Percentiles rank a stretch among this genome's conserved stretches.
These are phyloP conservation scores for Gossypium davidsonii DNA, from an alignment of 441 rosid species.

Conservation along the genomic window DNA sequence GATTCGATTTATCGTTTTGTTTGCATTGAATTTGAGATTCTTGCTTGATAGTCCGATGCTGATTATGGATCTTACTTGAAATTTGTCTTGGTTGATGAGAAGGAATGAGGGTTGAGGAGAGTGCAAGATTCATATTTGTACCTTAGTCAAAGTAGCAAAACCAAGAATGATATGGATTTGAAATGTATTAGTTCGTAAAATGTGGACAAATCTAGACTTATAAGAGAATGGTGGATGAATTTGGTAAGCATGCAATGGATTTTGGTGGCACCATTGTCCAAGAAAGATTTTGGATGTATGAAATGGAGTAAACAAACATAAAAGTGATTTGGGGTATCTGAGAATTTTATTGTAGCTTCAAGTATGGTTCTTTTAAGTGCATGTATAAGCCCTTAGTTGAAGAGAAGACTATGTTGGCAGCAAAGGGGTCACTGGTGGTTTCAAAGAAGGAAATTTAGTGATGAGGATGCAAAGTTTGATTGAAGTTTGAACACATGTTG, in stretches of 20 bases:
- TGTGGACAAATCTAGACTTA: not conserved
- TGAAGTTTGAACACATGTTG: not conserved
- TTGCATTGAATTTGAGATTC: not conserved
- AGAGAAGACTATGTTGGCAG: not conserved
- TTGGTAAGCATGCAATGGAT: not conserved
- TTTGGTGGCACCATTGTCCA: not conserved
- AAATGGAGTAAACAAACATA: not conserved
- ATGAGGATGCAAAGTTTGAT: not conserved
- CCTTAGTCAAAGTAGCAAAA: not conserved
- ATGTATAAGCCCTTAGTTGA: not conserved
- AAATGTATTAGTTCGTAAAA: not conserved
- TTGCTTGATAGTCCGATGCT: not conserved
- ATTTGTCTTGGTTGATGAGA: not conserved
- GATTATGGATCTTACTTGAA: not conserved
- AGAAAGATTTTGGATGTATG: conserved; percentile 9
- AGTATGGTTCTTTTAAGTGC: not conserved
- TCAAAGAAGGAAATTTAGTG: not conserved
- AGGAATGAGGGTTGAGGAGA: not conserved
- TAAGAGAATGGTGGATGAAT: not conserved
- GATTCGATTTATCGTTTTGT: not conserved
- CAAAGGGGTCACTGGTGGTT: not conserved
- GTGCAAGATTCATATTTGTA: not conserved
- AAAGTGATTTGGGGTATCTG: not conserved
- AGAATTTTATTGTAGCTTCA: not conserved
- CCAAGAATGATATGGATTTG: not conserved